Evolutionary conservation across 768 basidiomycete species (phyloP), one percentile per base, ranked within the genome.

Genomic region (Porpolomopsis calyptriformis): DNA sequence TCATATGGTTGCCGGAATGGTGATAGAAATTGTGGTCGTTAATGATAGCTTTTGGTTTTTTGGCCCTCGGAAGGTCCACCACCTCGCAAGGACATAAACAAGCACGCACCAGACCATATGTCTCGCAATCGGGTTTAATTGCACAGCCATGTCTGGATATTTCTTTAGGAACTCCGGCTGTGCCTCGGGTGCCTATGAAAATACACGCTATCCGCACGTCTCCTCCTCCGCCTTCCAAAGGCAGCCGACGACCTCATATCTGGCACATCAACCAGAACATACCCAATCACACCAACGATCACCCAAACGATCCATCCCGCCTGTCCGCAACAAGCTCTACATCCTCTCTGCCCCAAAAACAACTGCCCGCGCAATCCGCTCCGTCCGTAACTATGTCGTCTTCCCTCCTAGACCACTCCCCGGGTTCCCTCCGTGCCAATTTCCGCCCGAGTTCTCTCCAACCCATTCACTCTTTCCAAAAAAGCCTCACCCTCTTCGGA

Each of bases 61-160:
- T n/a, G n/a, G n/a, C n/a, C n/a, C n/a, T n/a, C n/a, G n/a, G n/a
- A n/a, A n/a, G n/a, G n/a, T n/a, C n/a, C n/a, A n/a, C n/a, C n/a
- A n/a, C n/a, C n/a, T n/a, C n/a, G n/a, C n/a, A n/a, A n/a, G n/a
- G n/a, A n/a, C n/a, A n/a, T n/a, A n/a, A n/a, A n/a, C n/a, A n/a
- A n/a, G n/a, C n/a, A n/a, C n/a, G 16, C 36, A 7, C 46, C 43
- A 51, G 46, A 51, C 52, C 44, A 64, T 48, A 14, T 53, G 56
- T 46, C 60, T 58, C 7, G 71, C 70, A 41, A 73, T 66, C 35
- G 64, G 60, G 47, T 53, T 67, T 34, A 87, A 63, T 62, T 84
- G 74, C n/a, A 68, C 71, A n/a, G 84, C 86, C 76, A 84, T 79
- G 46, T 82, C 74, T 0, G 92, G 92, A 58, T 90, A 96, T 53